Evolutionary conservation across 352 stramenopile genomes (phyloP), one percentile per base, ranked within the genome.

Genomic region (Phytopythium mirpurense): DNA sequence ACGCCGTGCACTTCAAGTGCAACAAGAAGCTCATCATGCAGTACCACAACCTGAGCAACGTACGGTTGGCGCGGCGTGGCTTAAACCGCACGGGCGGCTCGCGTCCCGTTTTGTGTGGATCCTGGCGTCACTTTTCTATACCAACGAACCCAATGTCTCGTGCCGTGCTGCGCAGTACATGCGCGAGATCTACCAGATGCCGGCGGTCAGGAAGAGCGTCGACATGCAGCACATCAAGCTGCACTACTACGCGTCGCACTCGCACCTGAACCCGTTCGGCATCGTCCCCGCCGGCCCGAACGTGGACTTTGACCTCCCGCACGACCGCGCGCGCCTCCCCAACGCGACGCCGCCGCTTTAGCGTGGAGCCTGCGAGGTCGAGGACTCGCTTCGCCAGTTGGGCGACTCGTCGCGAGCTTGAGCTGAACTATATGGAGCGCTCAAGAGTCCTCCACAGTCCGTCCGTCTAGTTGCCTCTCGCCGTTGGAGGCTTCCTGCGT

Each of bases 201-300:
- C 79, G 35, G 83, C 74, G 14, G 79, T 98, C 42, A 65, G 75
- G 37, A 77, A 80, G 40, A 90, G 86, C 18, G 77, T 98, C 32
- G 86, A 98, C 65, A 98, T 99, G 84, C 72, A 97, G 47, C 93
- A 99, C 58, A 98, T 98, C 69, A 98, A 98, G 75, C 66, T 86
- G 19, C 95, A 98, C 74, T 99, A 98, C 73, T 98, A 96, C 67
- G 88, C 78, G 31, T 97, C 83, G n/a, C 95, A 99, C 72, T 89
- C 88, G 37, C 73, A 88, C 47, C 74, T 98, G 26, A 98, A 99
- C 74, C 60, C 79, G 42, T 98, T 88, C 50, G 90, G 86, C 36
- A 97, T 99, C 67, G 72, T 98, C 34, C 92, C 96, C 0, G 77
- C 70, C 37, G 90, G 93, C 18, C 71, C 75, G 2, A 70, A 84